Conservation (phyloP, 1,284 basidiomycete species). For the Trichosporon ovoides region DNA sequence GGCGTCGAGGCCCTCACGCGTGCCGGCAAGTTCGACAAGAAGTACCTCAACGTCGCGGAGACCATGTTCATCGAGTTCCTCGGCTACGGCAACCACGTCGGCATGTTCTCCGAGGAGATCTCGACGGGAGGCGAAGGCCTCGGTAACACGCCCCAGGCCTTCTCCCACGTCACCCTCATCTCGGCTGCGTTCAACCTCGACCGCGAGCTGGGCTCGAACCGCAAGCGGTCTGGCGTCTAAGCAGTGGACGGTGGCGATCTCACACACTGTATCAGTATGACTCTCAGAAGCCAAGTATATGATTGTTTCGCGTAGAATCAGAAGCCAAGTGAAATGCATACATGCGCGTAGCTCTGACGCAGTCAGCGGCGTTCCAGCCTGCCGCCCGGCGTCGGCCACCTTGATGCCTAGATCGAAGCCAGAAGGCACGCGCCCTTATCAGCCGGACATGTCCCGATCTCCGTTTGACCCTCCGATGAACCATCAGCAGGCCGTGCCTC, state of each 20-base stretch:
- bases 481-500: no score
- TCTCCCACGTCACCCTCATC: constrained; percentile 47
- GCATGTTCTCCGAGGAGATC: constrained; percentile 68
- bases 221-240: background rate
- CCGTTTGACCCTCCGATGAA: no score
- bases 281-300: no score
- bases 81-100: constrained; percentile 77
- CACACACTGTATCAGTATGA: background rate
- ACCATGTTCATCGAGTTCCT: constrained; percentile 45
- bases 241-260: background rate
- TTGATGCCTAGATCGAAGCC: no score
- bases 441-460: no score
- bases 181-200: constrained; percentile 50
- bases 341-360: no score
- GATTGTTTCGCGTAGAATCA: no score
- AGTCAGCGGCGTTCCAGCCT: no score
- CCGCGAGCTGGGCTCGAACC: constrained; percentile 27
- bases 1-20: constrained; percentile 80
- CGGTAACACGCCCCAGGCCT: constrained; percentile 48
- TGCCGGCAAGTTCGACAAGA: constrained; percentile 67
- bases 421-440: no score
- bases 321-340: no score
- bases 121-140: constrained; percentile 48
- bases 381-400: no score
- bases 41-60: constrained; percentile 53